Percentiles rank a stretch among this genome's conserved stretches.
phyloP scores from a whole-genome alignment of 2,329 filamentous ascomycete genomes.

The Pseudocercospora macadamiae region DNA sequence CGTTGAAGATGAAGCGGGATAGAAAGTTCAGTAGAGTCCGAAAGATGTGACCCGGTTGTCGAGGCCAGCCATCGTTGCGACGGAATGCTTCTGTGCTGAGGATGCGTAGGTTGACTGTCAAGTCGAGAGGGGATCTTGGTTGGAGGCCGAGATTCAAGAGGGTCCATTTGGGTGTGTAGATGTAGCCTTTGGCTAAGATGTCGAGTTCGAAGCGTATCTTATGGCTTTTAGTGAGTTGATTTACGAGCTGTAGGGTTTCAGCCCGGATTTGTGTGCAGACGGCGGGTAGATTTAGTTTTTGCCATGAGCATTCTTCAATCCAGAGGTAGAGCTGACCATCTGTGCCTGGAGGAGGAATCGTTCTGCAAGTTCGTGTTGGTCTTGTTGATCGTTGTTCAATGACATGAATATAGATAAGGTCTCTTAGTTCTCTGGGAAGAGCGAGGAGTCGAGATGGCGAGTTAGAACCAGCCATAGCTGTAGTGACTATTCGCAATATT shows the following conservation, averaged over 20 bases:
- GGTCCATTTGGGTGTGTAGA: conserved; percentile 31
- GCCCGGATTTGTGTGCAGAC: conserved; percentile 25
- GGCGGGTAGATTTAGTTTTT: conserved; percentile 8
- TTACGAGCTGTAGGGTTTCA: conserved; percentile 23
- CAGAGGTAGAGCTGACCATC: conserved; percentile 23
- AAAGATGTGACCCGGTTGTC: conserved; percentile 23
- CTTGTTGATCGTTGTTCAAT: conserved; percentile 10
- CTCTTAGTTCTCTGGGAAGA: conserved; percentile 31
- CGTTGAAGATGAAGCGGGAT: conserved; percentile 27
- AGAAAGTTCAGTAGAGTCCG: conserved; percentile 27
- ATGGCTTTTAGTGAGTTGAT: conserved; percentile 14
- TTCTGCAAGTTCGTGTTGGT: conserved; percentile 11
- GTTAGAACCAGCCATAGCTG: conserved; percentile 8
- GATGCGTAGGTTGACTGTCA: conserved; percentile 28
- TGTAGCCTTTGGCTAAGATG: conserved; percentile 27
- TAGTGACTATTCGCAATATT: background rate
- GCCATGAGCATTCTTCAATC: conserved; percentile 18
- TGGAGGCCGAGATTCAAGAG: conserved; percentile 21
- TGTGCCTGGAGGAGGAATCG: conserved; percentile 15
- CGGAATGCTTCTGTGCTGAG: conserved; percentile 33
- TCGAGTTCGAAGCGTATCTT: conserved; percentile 25
- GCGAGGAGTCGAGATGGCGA: conserved; percentile 17
- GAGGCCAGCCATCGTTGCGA: conserved; percentile 24
- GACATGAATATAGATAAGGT: conserved; percentile 26
- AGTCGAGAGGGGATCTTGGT: conserved; percentile 17